Evolutionary conservation across 2,329 filamentous ascomycete genomes (phyloP).

Genomic region (Alternaria sp.): DNA sequence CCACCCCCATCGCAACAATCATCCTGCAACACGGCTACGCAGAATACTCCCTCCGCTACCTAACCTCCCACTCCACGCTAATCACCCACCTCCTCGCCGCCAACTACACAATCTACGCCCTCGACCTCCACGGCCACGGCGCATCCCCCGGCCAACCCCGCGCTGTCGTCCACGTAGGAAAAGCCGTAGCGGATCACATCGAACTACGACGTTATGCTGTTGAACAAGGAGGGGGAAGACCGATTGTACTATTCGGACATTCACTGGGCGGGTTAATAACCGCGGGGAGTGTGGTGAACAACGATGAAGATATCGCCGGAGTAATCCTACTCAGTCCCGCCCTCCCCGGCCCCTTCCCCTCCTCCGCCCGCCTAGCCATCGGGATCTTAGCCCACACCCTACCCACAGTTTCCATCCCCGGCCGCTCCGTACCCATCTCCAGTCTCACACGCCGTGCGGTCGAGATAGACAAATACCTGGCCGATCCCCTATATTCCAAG

Average conservation of each 20-base stretch:
- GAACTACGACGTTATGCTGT: background rate
- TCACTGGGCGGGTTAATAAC: background rate
- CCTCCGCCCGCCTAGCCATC: background rate
- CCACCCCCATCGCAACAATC: background rate
- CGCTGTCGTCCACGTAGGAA: background rate
- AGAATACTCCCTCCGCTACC: slow-evolving; percentile 9
- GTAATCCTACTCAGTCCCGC: background rate
- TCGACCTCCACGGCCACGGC: background rate
- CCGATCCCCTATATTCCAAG: slow-evolving; percentile 1
- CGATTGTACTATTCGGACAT: background rate
- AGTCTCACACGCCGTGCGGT: background rate
- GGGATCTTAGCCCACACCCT: background rate
- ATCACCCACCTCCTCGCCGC: slow-evolving; percentile 1
- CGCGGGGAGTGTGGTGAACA: background rate
- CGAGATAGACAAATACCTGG: background rate
- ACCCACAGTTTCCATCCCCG: background rate
- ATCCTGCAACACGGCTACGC: slow-evolving; percentile 13
- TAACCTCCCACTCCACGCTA: slow-evolving; percentile 3
- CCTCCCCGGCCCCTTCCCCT: background rate
- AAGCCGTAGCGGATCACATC: background rate
- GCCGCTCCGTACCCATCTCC: background rate
- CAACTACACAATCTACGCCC: background rate
- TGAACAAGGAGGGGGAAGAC: background rate
- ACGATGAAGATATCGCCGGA: accelerated
- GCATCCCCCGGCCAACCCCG: background rate